phyloP scores from a whole-genome alignment of 306 rosid genomes.

The Erythrophleum fordii region DNA sequence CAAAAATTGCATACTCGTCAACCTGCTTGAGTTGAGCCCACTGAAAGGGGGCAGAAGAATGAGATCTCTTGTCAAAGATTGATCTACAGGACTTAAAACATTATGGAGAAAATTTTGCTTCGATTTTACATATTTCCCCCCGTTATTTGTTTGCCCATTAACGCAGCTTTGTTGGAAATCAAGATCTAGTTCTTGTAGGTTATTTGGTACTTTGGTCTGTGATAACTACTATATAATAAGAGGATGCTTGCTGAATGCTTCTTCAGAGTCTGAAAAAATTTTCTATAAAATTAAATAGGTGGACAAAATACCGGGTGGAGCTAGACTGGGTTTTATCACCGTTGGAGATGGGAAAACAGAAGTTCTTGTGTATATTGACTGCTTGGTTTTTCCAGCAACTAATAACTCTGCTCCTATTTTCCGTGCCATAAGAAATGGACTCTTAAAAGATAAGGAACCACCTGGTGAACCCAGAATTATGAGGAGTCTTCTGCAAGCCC shows the following conservation, averaged over 20 bases:
- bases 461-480: slow-evolving; percentile 95
- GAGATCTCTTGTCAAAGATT: slow-evolving; percentile 6
- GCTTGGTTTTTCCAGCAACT: slow-evolving; percentile 70
- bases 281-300: slow-evolving; percentile 57
- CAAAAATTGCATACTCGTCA: background rate
- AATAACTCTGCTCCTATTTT: slow-evolving; percentile 69
- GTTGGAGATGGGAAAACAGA: slow-evolving; percentile 83
- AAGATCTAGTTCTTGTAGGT: background rate
- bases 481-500: slow-evolving; percentile 86
- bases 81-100: background rate
- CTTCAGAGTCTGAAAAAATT: background rate
- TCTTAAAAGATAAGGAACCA: slow-evolving; percentile 62
- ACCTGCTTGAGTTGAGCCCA: background rate
- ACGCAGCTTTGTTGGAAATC: background rate
- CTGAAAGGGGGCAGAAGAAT: background rate
- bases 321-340: slow-evolving; percentile 80
- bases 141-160: background rate
- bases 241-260: slow-evolving; percentile 20
- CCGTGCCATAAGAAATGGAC: slow-evolving; percentile 85
- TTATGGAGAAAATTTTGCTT: background rate
- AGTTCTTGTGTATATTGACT: slow-evolving; percentile 85
- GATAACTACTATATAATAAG: slow-evolving; percentile 13
- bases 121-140: background rate
- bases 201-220: background rate
- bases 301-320: slow-evolving; percentile 86